Percentiles rank a stretch among this genome's conserved stretches.
These are phyloP conservation scores for Corynascus novoguineensis DNA, from an alignment of 495 filamentous ascomycete genomes.

Conservation along the genomic window DNA sequence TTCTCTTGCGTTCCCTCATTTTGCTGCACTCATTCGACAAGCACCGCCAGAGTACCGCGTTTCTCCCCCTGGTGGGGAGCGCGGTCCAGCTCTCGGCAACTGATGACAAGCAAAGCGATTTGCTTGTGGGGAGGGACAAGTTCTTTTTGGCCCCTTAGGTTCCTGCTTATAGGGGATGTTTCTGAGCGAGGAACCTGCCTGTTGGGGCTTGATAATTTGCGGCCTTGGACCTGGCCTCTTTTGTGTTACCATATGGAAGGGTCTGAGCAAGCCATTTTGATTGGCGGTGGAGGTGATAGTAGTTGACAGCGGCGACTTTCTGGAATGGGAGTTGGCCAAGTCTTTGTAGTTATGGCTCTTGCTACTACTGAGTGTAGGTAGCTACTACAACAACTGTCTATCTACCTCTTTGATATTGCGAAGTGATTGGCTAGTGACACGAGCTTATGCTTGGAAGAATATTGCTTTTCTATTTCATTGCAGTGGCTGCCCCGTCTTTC, in stretches of 20 bases:
- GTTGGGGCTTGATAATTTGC: not conserved
- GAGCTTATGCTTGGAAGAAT: no score
- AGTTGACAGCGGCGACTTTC: constrained; percentile 1
- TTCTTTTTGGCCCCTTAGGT: not conserved
- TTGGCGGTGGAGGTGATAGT: not conserved
- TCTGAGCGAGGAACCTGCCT: not conserved
- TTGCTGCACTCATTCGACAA: constrained; percentile 1
- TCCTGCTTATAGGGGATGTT: constrained; percentile 1
- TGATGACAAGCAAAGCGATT: not conserved
- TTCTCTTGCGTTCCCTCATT: constrained; percentile 16
- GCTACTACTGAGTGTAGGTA: not conserved
- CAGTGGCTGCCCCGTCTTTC: no score
- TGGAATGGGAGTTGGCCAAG: constrained; percentile 2
- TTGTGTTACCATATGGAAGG: no score
- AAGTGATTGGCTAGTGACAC: no score
- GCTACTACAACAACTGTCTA: constrained; percentile 5
- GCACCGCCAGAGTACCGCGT: constrained; percentile 4
- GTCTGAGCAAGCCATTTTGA: constrained; percentile 12
- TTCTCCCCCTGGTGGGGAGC: constrained; percentile 11
- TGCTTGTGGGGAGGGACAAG: constrained; percentile 12
- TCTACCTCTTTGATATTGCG: constrained; percentile 2
- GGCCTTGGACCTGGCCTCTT: constrained; percentile 4
- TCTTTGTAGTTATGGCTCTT: constrained; percentile 1
- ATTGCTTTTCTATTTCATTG: no score
- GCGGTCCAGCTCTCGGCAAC: constrained; percentile 5